A percentile compares a stretch with the other conserved stretches of the same genome.
These are phyloP conservation scores for Plasmodium gallinaceum DNA, from an alignment of 169 alveolate genomes.

Conservation along the genomic window DNA sequence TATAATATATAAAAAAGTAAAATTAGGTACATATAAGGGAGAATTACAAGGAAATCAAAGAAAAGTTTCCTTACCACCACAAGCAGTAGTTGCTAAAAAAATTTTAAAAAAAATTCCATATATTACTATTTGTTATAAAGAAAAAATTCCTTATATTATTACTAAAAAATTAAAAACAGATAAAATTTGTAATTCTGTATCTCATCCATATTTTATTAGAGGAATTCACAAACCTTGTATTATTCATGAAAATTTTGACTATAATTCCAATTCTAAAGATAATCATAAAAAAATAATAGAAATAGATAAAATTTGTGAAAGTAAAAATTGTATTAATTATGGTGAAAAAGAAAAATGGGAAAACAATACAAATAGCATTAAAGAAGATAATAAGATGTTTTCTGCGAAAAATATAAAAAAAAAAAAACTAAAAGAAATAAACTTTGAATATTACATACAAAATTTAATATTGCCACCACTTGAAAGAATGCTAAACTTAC, in stretches of 20 bases:
- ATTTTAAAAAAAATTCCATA: constrained; percentile 54
- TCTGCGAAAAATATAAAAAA: neutral
- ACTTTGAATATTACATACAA: constrained; percentile 78
- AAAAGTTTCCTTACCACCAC: constrained; percentile 79
- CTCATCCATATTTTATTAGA: constrained; percentile 31
- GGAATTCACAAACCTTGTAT: constrained; percentile 38
- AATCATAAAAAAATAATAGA: neutral
- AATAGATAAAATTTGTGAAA: neutral
- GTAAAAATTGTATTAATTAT: neutral
- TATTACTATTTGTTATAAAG: constrained; percentile 71
- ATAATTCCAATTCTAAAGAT: neutral
- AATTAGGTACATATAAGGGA: constrained; percentile 79
- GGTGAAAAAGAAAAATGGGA: neutral
- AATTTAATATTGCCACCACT: constrained; percentile 78
- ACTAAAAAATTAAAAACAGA: constrained; percentile 58
- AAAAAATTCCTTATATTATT: constrained; percentile 78
- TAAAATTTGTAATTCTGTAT: constrained; percentile 40
- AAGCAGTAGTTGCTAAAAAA: constrained; percentile 81
- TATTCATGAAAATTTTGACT: neutral
- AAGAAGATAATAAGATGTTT: neutral
- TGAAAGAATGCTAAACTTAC: constrained; percentile 78
- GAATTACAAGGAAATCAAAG: constrained; percentile 70
- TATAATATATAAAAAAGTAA: constrained; percentile 76
- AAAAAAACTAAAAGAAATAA: constrained; percentile 62
- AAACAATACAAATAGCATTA: neutral